A percentile compares a stretch with the other conserved stretches of the same genome.
Conservation (phyloP, 495 filamentous ascomycete genomes). For the Podospora sp. region DNA sequence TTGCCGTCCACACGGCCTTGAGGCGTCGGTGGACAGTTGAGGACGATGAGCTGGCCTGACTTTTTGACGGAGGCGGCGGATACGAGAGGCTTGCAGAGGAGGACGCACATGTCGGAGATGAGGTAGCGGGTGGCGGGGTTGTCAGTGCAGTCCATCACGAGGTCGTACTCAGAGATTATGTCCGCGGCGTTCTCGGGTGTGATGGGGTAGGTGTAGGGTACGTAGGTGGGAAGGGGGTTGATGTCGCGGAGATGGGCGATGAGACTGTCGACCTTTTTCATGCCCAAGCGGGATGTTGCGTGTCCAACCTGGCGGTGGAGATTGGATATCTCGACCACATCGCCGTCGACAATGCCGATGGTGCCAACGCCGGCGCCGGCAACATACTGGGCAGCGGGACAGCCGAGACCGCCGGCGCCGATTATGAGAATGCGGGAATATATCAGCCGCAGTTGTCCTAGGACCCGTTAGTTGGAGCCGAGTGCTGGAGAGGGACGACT, state of each 20-base stretch:
- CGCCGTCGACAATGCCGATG: constrained; percentile 83
- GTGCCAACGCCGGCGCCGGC: constrained; percentile 85
- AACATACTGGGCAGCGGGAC: constrained; percentile 86
- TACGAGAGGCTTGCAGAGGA: constrained; percentile 77
- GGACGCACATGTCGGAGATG: constrained; percentile 84
- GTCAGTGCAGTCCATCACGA: constrained; percentile 94
- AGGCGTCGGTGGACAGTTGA: constrained; percentile 65
- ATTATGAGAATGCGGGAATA: constrained; percentile 74
- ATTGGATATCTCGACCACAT: constrained; percentile 86
- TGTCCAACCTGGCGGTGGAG: constrained; percentile 92
- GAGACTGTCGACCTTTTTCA: constrained; percentile 79
- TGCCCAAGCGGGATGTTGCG: constrained; percentile 67
- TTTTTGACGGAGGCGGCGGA: constrained; percentile 84
- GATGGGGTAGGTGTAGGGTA: constrained; percentile 62
- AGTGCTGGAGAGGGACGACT: background rate
- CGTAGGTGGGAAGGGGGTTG: constrained; percentile 69
- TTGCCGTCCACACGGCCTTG: constrained; percentile 39
- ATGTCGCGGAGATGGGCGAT: constrained; percentile 64
- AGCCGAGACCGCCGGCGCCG: constrained; percentile 92
- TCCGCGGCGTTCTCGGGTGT: constrained; percentile 63
- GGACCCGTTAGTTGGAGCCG: constrained; percentile 9
- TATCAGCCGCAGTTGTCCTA: constrained; percentile 80
- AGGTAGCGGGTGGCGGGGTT: constrained; percentile 89
- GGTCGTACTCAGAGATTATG: constrained; percentile 69
- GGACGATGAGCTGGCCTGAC: constrained; percentile 86